Conservation (phyloP, 805 yeast genomes). For the Blastobotrys parvus region DNA sequence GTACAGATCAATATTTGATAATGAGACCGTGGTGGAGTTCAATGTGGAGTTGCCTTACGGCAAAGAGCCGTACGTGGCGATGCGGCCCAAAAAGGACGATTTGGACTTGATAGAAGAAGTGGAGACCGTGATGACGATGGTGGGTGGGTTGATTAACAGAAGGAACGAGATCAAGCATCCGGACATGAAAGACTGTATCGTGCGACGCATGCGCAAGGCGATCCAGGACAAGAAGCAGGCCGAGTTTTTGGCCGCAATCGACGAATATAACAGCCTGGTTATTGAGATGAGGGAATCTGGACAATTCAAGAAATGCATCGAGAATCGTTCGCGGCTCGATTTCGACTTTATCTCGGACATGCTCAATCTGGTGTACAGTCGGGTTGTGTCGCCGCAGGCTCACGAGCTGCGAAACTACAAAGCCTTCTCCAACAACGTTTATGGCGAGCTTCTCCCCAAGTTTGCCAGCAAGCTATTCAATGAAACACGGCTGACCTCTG, state of each 20-base stretch:
- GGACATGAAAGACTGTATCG: conserved; percentile 25
- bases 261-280: conserved; percentile 38
- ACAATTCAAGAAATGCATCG: conserved; percentile 27
- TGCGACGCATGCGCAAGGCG: conserved; percentile 25
- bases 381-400: conserved; percentile 72
- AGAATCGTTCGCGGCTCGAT: conserved; percentile 15
- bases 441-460: conserved; percentile 80
- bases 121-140: conserved; percentile 39
- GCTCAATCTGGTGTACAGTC: conserved; percentile 60
- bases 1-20: neutral
- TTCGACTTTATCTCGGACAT: conserved; percentile 50
- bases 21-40: neutral
- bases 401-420: conserved; percentile 57
- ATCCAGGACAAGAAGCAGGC: conserved; percentile 23
- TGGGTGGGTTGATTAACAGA: conserved; percentile 34
- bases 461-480: conserved; percentile 61
- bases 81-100: conserved; percentile 24
- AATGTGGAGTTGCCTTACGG: conserved; percentile 15
- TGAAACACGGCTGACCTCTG: conserved; percentile 46
- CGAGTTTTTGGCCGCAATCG: conserved; percentile 28
- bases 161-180: conserved; percentile 23
- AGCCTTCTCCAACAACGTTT: conserved; percentile 84
- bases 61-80: conserved; percentile 13
- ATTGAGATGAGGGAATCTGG: conserved; percentile 28
- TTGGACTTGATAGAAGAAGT: conserved; percentile 59